Evolutionary conservation across 73 alveolate genomes (phyloP), one percentile per base, ranked within the genome.

Genomic region (Paramecium caudatum): DNA sequence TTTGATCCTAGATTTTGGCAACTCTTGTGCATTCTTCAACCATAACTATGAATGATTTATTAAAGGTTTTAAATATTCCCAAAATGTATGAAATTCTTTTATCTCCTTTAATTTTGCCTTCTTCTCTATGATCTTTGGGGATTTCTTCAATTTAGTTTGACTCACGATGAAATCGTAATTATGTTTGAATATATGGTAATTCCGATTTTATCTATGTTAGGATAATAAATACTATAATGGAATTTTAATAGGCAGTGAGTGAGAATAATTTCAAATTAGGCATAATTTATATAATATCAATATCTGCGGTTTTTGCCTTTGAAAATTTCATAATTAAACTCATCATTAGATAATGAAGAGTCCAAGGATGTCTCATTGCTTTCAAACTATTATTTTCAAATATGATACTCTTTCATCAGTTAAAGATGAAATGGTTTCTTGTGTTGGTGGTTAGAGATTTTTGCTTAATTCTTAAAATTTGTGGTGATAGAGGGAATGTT

Each of bases 261-360:
- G 19, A 65, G 34, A 65, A 65, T 33, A 65, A 36, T 33, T 36
- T 30, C 47, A 65, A 33, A 65, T 65, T 65, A 65, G 83, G 10
- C 83, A 65, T 65, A 25, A 25, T 25, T 32, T 65, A 33, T 33
- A 65, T 36, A 65, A 32, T 65, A 65, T 65, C 30, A 27, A 25
- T 55, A 55, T 5, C 80, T 55, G 3, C 30, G 80, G 23, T 55
- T 55, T 55, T 43, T 43, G 13, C 27, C 34, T 49, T 68, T 68
- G 17, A 68, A 68, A 2, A 34, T 25, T 68, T 68, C 47, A 32
- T 3, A 32, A 37, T 41, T 33, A 41, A 13, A 5, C 16, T 74
- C 88, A 74, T 74, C 88, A 74, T 74, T 74, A 7, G 69, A 41
- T 21, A 74, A 74, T 19, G 88, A 74, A 45, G 88, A 74, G 19